phyloP scores from a whole-genome alignment of 495 filamentous ascomycete genomes.

The Neurospora sp. region DNA sequence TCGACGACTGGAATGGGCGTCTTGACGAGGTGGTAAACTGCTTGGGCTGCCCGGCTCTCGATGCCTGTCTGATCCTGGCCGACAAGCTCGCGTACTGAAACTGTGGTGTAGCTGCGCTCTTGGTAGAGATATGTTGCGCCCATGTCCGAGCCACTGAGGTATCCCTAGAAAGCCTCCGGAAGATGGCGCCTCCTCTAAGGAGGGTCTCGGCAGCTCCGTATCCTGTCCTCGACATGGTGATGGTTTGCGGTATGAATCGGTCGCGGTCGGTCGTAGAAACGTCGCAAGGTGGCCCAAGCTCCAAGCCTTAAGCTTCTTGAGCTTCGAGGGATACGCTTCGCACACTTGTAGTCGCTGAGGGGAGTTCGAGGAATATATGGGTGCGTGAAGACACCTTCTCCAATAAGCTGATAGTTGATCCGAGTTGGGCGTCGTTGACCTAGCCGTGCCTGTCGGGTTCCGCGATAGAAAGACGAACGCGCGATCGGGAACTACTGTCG shows the following conservation, averaged over 20 bases:
- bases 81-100: slow-evolving; percentile 5
- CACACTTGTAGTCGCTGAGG: not conserved
- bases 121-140: slow-evolving; percentile 4
- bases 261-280: not conserved
- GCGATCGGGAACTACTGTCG: not conserved
- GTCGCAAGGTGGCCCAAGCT: not conserved
- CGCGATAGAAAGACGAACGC: not conserved
- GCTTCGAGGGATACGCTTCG: not conserved
- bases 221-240: slow-evolving; percentile 12
- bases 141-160: not conserved
- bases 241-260: not conserved
- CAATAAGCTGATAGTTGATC: not conserved
- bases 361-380: not conserved
- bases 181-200: slow-evolving; percentile 1
- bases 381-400: not conserved
- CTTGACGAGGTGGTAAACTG: slow-evolving; percentile 3
- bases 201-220: slow-evolving; percentile 13
- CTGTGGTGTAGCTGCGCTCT: slow-evolving; percentile 11
- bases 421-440: not conserved
- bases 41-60: slow-evolving; percentile 1
- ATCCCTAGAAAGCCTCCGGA: not conserved
- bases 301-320: not conserved
- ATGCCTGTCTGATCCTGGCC: not conserved
- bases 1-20: slow-evolving; percentile 19
- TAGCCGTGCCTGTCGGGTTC: not conserved